Percentiles rank a stretch among this genome's conserved stretches.
Evolutionary conservation across 140 eudicot species (phyloP).

Genomic region (Erigeron philadelphicus): DNA sequence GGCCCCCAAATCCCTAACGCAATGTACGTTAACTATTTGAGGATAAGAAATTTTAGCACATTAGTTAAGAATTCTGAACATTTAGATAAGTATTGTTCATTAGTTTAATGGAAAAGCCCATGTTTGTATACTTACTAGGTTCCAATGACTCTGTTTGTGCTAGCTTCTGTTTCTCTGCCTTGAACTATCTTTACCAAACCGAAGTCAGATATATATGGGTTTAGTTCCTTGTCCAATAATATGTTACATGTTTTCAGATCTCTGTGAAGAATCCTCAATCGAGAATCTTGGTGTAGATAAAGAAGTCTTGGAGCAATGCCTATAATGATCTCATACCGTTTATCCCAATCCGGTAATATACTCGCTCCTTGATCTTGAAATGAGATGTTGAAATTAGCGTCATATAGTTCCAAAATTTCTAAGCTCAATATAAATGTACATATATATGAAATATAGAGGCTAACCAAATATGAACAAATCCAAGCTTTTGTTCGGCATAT

Average conservation of each 20-base stretch:
- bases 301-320: slow-evolving; percentile 50
- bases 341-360: slow-evolving; percentile 32
- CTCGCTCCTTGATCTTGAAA: slow-evolving; percentile 26
- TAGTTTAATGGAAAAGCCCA: too few species aligned
- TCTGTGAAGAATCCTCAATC: slow-evolving; percentile 37
- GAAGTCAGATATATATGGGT: slow-evolving; percentile 50
- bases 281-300: slow-evolving; percentile 54
- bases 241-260: slow-evolving; percentile 43
- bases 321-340: slow-evolving; percentile 36
- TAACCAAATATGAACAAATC: slow-evolving; percentile 52
- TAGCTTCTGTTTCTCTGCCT: slow-evolving; percentile 38
- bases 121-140: slow-evolving; percentile 36
- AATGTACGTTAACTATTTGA: too few species aligned
- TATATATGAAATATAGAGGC: slow-evolving; percentile 6
- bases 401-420: background rate
- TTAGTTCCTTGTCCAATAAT: slow-evolving; percentile 41
- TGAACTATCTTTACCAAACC: slow-evolving; percentile 49
- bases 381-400: background rate
- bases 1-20: too few species aligned
- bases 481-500: slow-evolving; percentile 50
- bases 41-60: too few species aligned
- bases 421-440: slow-evolving; percentile 2
- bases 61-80: too few species aligned
- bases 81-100: too few species aligned
- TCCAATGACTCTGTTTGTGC: slow-evolving; percentile 39